Evolutionary conservation across 768 basidiomycete genomes (phyloP), one percentile per base, ranked within the genome.

Genomic region (Chiua virens): DNA sequence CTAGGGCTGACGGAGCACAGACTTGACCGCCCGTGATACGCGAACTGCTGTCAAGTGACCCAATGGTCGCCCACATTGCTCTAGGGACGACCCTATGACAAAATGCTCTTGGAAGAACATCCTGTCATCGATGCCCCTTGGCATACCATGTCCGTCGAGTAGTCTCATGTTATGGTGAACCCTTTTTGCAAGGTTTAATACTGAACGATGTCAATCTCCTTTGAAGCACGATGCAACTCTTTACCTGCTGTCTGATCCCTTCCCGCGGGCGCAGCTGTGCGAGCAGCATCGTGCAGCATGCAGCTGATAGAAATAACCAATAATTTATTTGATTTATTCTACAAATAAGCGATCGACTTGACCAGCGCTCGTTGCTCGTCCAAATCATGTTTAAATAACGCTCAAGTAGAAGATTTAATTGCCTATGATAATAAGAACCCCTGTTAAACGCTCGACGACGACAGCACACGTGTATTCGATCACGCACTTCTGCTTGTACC

Each of bases 401-500:
- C 6, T 8, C 41, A 7, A 58, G 27, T 20, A 49, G 36, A 49
- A 25, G 34, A 30, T 30, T 11, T 45, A 47, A 43, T 45, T 36
- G 45, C 42, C 45, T 53, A 53, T 8, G 61, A 59, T 8, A 71
- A 27, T 28, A 75, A 48, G 55, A 62, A 71, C 38, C 68, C 61
- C 60, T 73, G n/a, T 67, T 52, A 75, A 49, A 53, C 75, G 76
- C 25, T 66, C 58, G 28, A 73, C 61, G 37, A 70, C 71, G 13
- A 71, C 67, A 3, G 71, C 75, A 28, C 74, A 71, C 41, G 68
- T 67, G 37, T 67, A 76, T 50, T 75, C 74, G 27, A 76, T 72
- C 21, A 75, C 71, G 30, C 68, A 72, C 66, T 72, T 75, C 55
- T 75, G 74, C 55, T 56, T 71, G 62, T 76, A 76, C 8, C 74